phyloP scores from a whole-genome alignment of 805 yeast genomes.

The Jamesozyma rosinii region DNA sequence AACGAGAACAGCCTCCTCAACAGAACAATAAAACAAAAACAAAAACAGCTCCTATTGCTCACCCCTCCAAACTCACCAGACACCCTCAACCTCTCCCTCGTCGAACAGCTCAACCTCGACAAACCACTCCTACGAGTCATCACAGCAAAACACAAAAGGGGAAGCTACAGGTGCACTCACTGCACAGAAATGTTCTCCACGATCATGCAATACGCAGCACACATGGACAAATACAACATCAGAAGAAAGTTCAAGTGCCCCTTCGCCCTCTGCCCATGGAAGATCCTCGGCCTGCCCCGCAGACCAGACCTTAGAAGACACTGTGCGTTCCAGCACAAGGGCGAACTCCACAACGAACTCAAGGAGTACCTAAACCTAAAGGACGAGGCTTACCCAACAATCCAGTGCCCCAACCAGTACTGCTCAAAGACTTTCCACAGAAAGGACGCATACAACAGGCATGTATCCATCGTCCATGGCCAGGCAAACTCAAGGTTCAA shows the following conservation, averaged over 20 bases:
- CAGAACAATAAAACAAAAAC: neutral
- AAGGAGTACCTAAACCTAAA: conserved; percentile 23
- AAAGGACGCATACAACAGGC: conserved; percentile 46
- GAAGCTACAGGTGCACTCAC: conserved; percentile 40
- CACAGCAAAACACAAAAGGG: conserved; percentile 33
- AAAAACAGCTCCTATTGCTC: neutral
- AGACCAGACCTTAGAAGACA: conserved; percentile 43
- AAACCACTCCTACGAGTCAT: conserved; percentile 22
- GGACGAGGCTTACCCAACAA: conserved; percentile 25
- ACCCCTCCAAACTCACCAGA: neutral
- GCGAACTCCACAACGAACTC: conserved; percentile 22
- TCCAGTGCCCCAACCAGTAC: conserved; percentile 25
- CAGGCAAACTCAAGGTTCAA: conserved; percentile 36
- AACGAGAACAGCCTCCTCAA: neutral
- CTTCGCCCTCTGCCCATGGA: conserved; percentile 40
- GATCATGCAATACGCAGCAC: conserved; percentile 34
- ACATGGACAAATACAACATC: conserved; percentile 36
- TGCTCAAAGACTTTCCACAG: conserved; percentile 45
- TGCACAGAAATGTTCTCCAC: conserved; percentile 35
- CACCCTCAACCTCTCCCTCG: neutral
- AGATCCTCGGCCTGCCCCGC: conserved; percentile 40
- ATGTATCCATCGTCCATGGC: conserved; percentile 42
- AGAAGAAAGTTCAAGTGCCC: conserved; percentile 39
- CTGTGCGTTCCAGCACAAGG: conserved; percentile 39
- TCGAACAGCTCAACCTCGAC: conserved; percentile 25